Conservation (phyloP, 2,329 filamentous ascomycete species). For the Xylaria digitata region DNA sequence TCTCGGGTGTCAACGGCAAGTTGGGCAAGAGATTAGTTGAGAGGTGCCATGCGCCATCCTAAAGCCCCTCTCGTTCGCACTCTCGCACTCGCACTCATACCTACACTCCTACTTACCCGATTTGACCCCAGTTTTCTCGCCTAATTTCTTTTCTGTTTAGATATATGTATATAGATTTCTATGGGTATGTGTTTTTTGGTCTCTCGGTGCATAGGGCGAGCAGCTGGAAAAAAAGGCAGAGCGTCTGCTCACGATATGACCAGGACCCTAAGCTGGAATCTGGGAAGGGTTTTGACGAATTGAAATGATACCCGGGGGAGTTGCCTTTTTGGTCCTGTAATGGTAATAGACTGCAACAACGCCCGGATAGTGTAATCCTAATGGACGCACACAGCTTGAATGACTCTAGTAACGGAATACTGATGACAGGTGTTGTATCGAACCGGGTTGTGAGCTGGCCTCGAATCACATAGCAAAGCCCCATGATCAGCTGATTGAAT, state of each 20-base stretch:
- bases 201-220: conserved; percentile 36
- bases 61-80: background rate
- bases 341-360: conserved; percentile 37
- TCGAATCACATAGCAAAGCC: background rate
- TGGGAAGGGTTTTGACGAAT: conserved; percentile 38
- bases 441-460: background rate
- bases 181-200: conserved; percentile 29
- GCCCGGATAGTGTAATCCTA: conserved; percentile 39
- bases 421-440: conserved; percentile 1
- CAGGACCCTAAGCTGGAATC: conserved; percentile 37
- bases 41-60: conserved; percentile 45
- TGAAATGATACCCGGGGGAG: conserved; percentile 48
- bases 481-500: background rate
- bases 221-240: conserved; percentile 27
- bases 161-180: conserved; percentile 34
- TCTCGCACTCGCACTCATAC: too few species aligned
- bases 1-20: conserved; percentile 55
- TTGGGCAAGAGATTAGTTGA: conserved; percentile 44
- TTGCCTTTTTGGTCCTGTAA: conserved; percentile 46
- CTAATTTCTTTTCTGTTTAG: conserved; percentile 31
- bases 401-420: conserved; percentile 1
- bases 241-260: conserved; percentile 22
- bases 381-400: conserved; percentile 22
- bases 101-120: too few species aligned
- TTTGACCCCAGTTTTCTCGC: background rate